Base-by-base conservation (phyloP, 139 green algal genomes). In the Chlorella sp. region DNA sequence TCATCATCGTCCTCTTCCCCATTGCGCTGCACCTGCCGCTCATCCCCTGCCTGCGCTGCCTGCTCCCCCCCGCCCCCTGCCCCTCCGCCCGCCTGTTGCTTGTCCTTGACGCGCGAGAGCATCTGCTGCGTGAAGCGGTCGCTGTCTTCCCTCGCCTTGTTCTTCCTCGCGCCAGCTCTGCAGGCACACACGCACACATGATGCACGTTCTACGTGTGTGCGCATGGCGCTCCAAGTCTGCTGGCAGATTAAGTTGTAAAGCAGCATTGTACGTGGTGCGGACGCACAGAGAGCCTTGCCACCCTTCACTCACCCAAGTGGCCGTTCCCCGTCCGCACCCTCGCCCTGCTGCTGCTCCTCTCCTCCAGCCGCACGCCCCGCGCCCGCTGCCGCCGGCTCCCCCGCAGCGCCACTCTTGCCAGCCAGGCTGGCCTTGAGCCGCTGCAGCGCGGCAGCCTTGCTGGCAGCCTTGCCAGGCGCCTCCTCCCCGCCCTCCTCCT, bases 71-170 rank as follows among this genome's bases (percentile, higher is more conserved):
- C 71, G 64, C 17, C 33, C 71, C 14, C 75, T 70, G 55, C 78
- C 75, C 35, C 71, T n/a, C n/a, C n/a, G n/a, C n/a, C 33, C 10
- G 70, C 70, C 29, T 61, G 17, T 2, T 77, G 66, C 34, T 62
- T 66, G 5, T 74, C 80, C 30, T 71, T 61, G 27, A 82, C 35
- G 10, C 32, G 34, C 31, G 74, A 75, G 3, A 66, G 78, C 80
- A 90, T 87, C 31, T 60, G 59, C 27, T 35, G 55, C 0, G 31
- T 74, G 69, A 90, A 88, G 0, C 72, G 62, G 2, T 67, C 65
- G 26, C 73, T 42, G 0, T 63, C 31, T 31, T 50, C 50, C n/a
- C 51, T 60, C 32, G n/a, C 63, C 24, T 35, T 64, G 49, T 24
- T 66, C 49, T 2, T 55, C 0, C 65, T 66, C 0, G 2, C 63